Base-by-base conservation (phyloP, 257 asterid species). In the Cordia subcordata region DNA sequence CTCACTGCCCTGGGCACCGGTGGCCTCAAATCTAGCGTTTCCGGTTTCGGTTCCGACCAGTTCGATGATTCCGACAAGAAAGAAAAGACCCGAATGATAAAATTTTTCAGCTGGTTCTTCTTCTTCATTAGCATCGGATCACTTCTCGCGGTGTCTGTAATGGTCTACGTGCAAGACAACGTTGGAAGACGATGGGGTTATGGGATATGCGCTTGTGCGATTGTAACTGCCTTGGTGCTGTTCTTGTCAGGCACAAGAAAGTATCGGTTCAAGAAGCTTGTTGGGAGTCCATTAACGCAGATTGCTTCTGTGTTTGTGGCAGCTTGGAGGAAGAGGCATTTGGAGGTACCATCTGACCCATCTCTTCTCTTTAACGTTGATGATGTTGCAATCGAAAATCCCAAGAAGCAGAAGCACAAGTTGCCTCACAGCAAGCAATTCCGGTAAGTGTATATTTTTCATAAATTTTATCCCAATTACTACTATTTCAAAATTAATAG, bases 1-100 rank as follows among this genome's bases (percentile, higher is more conserved):
- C 77, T 85, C 23, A 90, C 97, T 0, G 97, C 97, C 11, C 81
- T 90, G 0, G 97, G 97, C 37, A 90, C 96, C 5, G 97, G 96
- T 0, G 97, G 97, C 5, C 70, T 86, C 1, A 90, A 90, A 49
- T 90, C 97, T 9, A 90, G 97, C 40, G 96, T 90, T 13, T 90
- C 97, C 1, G 97, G 97, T 0, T 86, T 90, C 20, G 94, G 95
- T 0, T 86, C 97, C 0, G 96, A 90, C 52, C 97, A 90, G 38
- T 90, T 90, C 56, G 95, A 90, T 38, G 96, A 90, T 1, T 56
- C 82, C 0, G 84, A 87, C 70, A 56, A 64, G 63, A 66, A 66
- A 44, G 97, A 87, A 65, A 81, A 61, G 61, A 68, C 53, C 19
- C 85, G 79, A 8, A 90, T 90, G 97, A 67, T 57, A 16, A 82